These are phyloP conservation scores for Talaromyces piceae DNA, from an alignment of 2,329 filamentous ascomycete genomes.

Conservation along the genomic window DNA sequence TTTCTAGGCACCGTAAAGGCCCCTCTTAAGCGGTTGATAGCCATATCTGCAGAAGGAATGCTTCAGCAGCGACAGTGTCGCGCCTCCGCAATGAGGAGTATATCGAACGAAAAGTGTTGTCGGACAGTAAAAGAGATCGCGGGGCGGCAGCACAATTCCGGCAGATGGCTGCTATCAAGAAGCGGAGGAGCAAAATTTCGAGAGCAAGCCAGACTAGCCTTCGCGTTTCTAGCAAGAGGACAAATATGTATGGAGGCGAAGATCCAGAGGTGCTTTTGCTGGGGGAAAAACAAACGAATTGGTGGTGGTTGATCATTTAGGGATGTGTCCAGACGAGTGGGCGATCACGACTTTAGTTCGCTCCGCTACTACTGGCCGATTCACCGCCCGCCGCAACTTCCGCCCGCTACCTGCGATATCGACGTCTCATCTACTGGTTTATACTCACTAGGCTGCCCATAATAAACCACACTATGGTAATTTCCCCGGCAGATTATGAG, in stretches of 20 bases:
- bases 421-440: too few relatives aligned
- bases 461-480: not conserved
- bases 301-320: not conserved
- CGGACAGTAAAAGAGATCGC: slow-evolving; percentile 12
- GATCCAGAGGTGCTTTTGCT: not conserved
- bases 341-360: not conserved
- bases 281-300: not conserved
- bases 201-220: not conserved
- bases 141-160: slow-evolving; percentile 11
- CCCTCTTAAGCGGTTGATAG: slow-evolving; percentile 90
- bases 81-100: slow-evolving; percentile 22
- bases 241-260: not conserved
- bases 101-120: slow-evolving; percentile 5
- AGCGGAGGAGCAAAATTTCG: not conserved
- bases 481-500: not conserved
- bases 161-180: slow-evolving; percentile 6
- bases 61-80: slow-evolving; percentile 31
- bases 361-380: too few relatives aligned
- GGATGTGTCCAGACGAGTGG: not conserved
- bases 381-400: not conserved
- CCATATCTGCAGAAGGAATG: slow-evolving; percentile 51
- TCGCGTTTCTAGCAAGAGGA: not conserved
- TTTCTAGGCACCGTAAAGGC: slow-evolving; percentile 90
- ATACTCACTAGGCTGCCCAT: too few relatives aligned
- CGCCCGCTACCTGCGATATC: not conserved